These are phyloP conservation scores for Combretum micranthum DNA, from an alignment of 345 rosid species.

Conservation along the genomic window DNA sequence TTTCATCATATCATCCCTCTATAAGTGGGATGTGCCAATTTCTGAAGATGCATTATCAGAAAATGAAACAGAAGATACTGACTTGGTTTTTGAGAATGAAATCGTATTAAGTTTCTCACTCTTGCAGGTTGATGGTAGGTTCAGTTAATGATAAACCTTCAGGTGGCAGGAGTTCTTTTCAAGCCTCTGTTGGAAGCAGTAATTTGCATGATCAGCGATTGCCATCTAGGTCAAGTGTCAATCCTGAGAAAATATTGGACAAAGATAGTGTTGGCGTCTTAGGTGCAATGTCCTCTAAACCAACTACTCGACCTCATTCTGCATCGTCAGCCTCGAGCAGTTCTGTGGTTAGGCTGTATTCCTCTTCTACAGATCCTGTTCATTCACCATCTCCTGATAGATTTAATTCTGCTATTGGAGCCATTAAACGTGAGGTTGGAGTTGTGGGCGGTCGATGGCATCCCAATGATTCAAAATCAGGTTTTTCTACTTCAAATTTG, in stretches of 20 bases:
- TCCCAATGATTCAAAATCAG: constrained; percentile 38
- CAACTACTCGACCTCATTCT: constrained; percentile 30
- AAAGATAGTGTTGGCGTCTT: constrained; percentile 23
- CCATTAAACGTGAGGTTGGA: constrained; percentile 91
- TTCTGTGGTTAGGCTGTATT: constrained; percentile 72
- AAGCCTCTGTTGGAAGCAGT: constrained; percentile 26
- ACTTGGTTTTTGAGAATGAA: neutral
- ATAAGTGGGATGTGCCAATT: no score
- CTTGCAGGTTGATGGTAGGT: constrained; percentile 31
- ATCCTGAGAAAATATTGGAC: constrained; percentile 21
- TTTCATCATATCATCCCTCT: no score
- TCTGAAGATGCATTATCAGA: no score
- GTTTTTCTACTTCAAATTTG: constrained; percentile 37
- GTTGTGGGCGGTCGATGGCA: constrained; percentile 65
- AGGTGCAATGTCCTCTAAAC: constrained; percentile 20
- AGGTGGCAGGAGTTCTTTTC: constrained; percentile 22
- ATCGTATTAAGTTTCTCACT: neutral
- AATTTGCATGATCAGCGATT: constrained; percentile 25
- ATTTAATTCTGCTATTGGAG: constrained; percentile 67
- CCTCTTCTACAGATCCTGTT: constrained; percentile 87
- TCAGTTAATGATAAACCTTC: constrained; percentile 30
- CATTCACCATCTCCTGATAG: constrained; percentile 93
- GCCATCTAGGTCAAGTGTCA: constrained; percentile 23
- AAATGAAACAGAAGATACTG: no score
- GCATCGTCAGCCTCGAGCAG: constrained; percentile 41